Conservation (phyloP, 208 protist species). For the Wallacemonas sp. region DNA sequence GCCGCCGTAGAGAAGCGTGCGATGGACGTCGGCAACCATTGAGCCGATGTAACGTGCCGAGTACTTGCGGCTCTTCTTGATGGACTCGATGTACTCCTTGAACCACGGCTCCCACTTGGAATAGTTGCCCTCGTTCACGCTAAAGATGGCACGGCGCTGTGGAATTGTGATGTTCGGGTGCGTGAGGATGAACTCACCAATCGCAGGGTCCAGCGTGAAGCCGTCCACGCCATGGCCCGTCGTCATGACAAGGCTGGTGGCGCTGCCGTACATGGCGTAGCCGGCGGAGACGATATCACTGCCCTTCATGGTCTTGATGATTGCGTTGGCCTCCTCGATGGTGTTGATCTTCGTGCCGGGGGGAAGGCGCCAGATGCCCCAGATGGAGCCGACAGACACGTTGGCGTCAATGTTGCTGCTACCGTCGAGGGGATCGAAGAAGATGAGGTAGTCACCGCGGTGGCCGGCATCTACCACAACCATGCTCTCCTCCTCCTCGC, state of each 20-base stretch:
- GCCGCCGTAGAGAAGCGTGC: constrained; percentile 98
- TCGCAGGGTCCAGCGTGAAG: constrained; percentile 95
- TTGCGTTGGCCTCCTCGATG: constrained; percentile 74
- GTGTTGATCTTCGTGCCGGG: constrained; percentile 79
- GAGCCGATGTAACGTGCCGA: constrained; percentile 90
- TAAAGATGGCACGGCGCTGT: constrained; percentile 93
- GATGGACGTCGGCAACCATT: constrained; percentile 98
- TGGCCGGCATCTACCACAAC: constrained; percentile 59
- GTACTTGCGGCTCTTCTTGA: constrained; percentile 78
- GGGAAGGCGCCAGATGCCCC: constrained; percentile 82
- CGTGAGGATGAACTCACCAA: constrained; percentile 97
- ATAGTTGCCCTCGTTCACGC: constrained; percentile 96
- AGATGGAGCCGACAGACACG: constrained; percentile 95
- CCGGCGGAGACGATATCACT: constrained; percentile 82
- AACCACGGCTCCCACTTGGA: constrained; percentile 80
- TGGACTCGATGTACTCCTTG: constrained; percentile 62
- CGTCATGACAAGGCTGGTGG: constrained; percentile 94
- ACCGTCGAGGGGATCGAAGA: constrained; percentile 97
- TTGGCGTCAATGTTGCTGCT: constrained; percentile 97
- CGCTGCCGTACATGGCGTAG: constrained; percentile 96
- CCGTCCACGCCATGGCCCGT: constrained; percentile 90
- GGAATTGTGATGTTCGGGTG: constrained; percentile 93
- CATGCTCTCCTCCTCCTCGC: constrained; percentile 83
- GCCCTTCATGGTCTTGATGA: constrained; percentile 65
- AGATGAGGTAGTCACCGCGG: constrained; percentile 90